Evolutionary conservation across 352 stramenopile genomes (phyloP).

Genomic region (Globisporangium okanoganense): DNA sequence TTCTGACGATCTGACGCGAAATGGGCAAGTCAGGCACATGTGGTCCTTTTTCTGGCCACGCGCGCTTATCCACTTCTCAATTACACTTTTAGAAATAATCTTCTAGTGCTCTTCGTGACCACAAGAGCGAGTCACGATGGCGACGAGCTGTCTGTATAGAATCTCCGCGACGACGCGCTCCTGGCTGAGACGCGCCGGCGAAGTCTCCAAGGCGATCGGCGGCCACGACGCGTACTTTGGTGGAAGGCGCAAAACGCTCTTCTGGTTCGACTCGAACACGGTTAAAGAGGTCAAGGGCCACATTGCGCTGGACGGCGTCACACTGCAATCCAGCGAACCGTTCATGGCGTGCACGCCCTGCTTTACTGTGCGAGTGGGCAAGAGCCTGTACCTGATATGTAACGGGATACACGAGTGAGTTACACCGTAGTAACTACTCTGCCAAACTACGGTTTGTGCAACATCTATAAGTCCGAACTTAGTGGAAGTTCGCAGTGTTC

Average conservation of each 20-base stretch:
- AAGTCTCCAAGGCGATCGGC: slow-evolving; percentile 1
- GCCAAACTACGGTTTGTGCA: too few relatives aligned
- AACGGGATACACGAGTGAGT: too few relatives aligned
- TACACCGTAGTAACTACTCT: too few relatives aligned
- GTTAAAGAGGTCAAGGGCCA: neutral
- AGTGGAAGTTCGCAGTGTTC: too few relatives aligned
- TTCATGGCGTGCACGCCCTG: neutral
- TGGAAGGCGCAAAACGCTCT: slow-evolving; percentile 11
- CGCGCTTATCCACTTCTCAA: too few relatives aligned
- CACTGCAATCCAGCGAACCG: neutral
- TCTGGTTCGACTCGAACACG: slow-evolving; percentile 17
- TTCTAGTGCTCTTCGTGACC: slow-evolving; percentile 7
- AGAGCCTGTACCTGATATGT: slow-evolving; percentile 4
- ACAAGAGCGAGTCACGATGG: neutral
- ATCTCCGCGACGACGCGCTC: slow-evolving; percentile 11
- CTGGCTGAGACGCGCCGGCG: slow-evolving; percentile 4
- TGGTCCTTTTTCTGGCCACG: too few relatives aligned
- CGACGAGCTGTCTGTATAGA: slow-evolving; percentile 9
- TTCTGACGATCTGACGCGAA: too few relatives aligned
- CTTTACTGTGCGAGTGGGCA: neutral
- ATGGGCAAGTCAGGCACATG: too few relatives aligned
- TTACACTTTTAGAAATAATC: too few relatives aligned
- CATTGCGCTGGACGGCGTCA: too few relatives aligned
- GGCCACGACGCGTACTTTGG: slow-evolving; percentile 12
- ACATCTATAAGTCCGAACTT: too few relatives aligned